Evolutionary conservation across 768 basidiomycete species (phyloP).

Genomic region (Podaxis mareebaensis): DNA sequence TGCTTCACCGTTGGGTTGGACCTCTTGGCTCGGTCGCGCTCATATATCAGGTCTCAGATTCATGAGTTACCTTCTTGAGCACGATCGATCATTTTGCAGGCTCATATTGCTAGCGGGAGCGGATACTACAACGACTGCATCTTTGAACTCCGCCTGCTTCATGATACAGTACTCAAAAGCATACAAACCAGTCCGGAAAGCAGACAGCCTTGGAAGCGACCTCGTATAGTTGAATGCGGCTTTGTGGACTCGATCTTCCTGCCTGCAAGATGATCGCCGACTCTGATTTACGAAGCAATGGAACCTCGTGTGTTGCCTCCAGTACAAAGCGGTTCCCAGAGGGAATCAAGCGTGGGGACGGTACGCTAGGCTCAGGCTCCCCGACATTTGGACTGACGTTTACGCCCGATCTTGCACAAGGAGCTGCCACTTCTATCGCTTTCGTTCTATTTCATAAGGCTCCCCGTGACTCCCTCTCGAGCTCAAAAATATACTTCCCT

Average conservation of each 20-base stretch:
- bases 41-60: constrained; percentile 3
- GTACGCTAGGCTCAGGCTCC: background rate
- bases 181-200: constrained; percentile 5
- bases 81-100: background rate
- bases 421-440: background rate
- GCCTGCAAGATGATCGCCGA: background rate
- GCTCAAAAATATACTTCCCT: constrained; percentile 35
- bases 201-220: constrained; percentile 24
- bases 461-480: constrained; percentile 31
- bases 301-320: constrained; percentile 37
- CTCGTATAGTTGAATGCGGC: constrained; percentile 31
- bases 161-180: constrained; percentile 23
- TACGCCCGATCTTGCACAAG: background rate
- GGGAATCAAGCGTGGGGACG: constrained; percentile 27
- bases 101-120: constrained; percentile 30
- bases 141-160: constrained; percentile 27
- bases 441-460: background rate
- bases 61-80: background rate
- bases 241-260: constrained; percentile 26
- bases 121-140: constrained; percentile 29
- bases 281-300: constrained; percentile 27
- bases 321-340: constrained; percentile 30
- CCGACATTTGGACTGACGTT: too few relatives aligned
- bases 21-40: background rate
- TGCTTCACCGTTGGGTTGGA: constrained; percentile 29